These are phyloP conservation scores for Boletellus ananiceps DNA, from an alignment of 768 basidiomycete species.

Conservation along the genomic window DNA sequence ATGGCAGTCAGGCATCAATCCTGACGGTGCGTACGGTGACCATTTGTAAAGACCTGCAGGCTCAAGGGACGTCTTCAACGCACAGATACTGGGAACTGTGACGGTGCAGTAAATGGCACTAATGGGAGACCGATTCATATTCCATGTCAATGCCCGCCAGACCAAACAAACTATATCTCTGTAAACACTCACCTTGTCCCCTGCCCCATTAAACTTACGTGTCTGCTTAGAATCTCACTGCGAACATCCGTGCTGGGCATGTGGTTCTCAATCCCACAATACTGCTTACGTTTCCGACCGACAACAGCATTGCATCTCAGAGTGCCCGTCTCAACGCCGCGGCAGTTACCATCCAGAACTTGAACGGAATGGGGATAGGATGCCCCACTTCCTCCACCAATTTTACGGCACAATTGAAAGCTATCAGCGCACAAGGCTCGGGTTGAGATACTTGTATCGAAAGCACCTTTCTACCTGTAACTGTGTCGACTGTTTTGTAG, in stretches of 20 bases:
- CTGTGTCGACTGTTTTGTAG: background rate
- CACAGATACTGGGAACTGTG: constrained; percentile 35
- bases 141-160: constrained; percentile 35
- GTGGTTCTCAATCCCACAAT: constrained; percentile 41
- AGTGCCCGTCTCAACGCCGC: constrained; percentile 52
- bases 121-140: constrained; percentile 31
- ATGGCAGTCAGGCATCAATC: constrained; percentile 49
- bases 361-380: constrained; percentile 60
- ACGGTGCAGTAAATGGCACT: constrained; percentile 31
- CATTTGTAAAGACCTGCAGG: background rate
- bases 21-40: constrained; percentile 42
- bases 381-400: constrained; percentile 64
- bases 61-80: background rate
- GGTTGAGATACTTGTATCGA: constrained; percentile 2
- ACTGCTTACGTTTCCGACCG: constrained; percentile 40
- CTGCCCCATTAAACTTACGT: background rate
- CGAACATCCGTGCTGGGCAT: constrained; percentile 38
- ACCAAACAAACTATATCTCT: constrained; percentile 22
- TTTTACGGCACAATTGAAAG: constrained; percentile 40
- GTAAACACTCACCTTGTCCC: constrained; percentile 4
- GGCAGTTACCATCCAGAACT: constrained; percentile 65
- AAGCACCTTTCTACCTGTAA: background rate
- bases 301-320: constrained; percentile 37
- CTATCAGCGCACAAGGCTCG: constrained; percentile 12
- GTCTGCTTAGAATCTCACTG: constrained; percentile 29